Base-by-base conservation (phyloP, 441 rosid genomes). In the Erodium moschatum region DNA sequence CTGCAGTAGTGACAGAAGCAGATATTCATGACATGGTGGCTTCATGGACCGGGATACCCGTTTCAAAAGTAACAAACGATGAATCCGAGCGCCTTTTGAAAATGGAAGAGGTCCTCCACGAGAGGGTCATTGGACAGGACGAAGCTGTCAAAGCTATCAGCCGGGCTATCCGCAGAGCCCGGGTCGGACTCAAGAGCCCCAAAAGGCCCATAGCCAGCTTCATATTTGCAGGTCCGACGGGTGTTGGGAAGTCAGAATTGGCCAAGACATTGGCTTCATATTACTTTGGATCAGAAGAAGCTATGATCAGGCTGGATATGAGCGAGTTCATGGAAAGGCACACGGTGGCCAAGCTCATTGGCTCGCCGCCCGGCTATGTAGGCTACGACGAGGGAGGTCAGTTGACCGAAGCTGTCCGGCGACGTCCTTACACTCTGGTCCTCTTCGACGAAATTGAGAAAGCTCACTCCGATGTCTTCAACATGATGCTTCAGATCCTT, bases 261-360 rank as follows among this genome's bases (percentile, higher is more conserved):
- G 99, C 99, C 4, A 94, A 91, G 75, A 87, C 97, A 56, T 81
- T 94, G n/a, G 97, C 99, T 67, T 90, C 97, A 67, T 91, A 88
- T 80, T 91, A 91, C 79, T 94, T 91, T 24, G 99, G 99, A 6
- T 94, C 99, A 6, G 97, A 91, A 76, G 97, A 94, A 75, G 87
- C 97, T 64, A 94, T 94, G 99, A 87, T 94, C 64, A 80, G 99
- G 27, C 96, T 94, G 3, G 99, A 94, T 68, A 91, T 94, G 99
- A 94, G 99, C 73, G 99, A 94, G 81, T 91, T 86, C 90, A 91
- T 91, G 99, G 97, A 91, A 67, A 77, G 97, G 54, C 99, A 94
- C 81, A 91, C 97, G 0, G 99, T 94, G 1, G 90, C 99, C 3
- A 94, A 94, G 82, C 92, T 94, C 65, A 91, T 94, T 10, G 99